Evolutionary conservation across 2,329 filamentous ascomycete species (phyloP).

Genomic region (Hansfordia pulvinata): DNA sequence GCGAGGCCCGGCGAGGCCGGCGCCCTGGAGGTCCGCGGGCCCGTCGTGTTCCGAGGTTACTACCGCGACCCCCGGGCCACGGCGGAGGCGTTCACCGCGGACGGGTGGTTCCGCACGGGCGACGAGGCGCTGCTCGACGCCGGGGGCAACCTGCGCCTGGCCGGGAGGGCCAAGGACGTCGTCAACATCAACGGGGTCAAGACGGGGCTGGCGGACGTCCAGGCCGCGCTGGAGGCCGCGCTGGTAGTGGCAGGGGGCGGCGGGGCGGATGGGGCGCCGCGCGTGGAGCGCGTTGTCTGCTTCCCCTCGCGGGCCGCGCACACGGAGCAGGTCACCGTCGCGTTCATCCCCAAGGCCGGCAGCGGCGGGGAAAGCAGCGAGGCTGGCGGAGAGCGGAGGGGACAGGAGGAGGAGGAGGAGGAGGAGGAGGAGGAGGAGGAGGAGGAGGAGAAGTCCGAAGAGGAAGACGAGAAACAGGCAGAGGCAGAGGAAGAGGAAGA

Average conservation of each 20-base stretch:
- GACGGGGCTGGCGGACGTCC: slow-evolving; percentile 20
- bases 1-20: slow-evolving; percentile 23
- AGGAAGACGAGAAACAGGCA: too few species aligned
- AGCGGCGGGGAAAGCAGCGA: too few species aligned
- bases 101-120: slow-evolving; percentile 28
- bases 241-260: slow-evolving; percentile 11
- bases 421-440: too few species aligned
- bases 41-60: slow-evolving; percentile 51
- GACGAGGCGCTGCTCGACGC: slow-evolving; percentile 21
- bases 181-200: slow-evolving; percentile 35
- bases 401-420: too few species aligned
- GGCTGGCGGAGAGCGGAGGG: too few species aligned
- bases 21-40: slow-evolving; percentile 43
- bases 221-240: slow-evolving; percentile 21
- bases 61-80: slow-evolving; percentile 46
- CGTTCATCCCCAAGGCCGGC: slow-evolving; percentile 1
- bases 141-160: slow-evolving; percentile 19
- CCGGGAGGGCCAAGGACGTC: slow-evolving; percentile 24
- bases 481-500: too few species aligned
- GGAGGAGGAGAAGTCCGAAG: too few species aligned
- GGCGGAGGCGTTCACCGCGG: slow-evolving; percentile 35
- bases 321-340: slow-evolving; percentile 25
- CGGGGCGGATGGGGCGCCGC: slow-evolving; percentile 23
- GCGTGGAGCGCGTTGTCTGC: slow-evolving; percentile 4
- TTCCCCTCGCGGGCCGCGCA: slow-evolving; percentile 1